A percentile compares a stretch with the other conserved stretches of the same genome.
Conservation (phyloP, 768 basidiomycete species). For the Lentinula guzmanii region DNA sequence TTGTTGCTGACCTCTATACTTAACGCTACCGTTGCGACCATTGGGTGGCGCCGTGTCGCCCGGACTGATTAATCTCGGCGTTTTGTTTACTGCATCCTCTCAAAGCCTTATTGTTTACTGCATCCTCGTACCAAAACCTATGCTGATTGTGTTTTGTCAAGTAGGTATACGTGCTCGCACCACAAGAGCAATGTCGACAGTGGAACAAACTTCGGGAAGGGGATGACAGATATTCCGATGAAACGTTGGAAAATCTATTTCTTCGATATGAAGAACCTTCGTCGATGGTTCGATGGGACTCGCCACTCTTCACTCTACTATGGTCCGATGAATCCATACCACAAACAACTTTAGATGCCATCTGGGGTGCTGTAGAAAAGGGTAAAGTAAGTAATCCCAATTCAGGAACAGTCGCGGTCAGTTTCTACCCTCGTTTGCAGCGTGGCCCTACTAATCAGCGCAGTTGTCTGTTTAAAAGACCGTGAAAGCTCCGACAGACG, state of each 20-base stretch:
- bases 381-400: constrained; percentile 85
- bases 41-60: background rate
- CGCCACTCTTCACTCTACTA: constrained; percentile 82
- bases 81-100: background rate
- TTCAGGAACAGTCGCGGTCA: constrained; percentile 68
- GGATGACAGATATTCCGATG: constrained; percentile 48
- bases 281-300: constrained; percentile 98
- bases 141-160: constrained; percentile 9
- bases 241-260: constrained; percentile 88
- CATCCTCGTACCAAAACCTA: background rate
- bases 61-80: background rate
- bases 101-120: too few species aligned
- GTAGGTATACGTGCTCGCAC: constrained; percentile 73
- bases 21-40: background rate
- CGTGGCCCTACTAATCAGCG: background rate
- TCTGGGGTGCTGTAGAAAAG: constrained; percentile 78
- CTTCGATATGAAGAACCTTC: constrained; percentile 93
- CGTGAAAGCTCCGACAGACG: constrained; percentile 80
- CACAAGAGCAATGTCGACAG: constrained; percentile 66
- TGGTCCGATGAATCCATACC: constrained; percentile 69
- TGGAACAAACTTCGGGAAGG: constrained; percentile 62
- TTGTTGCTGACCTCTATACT: background rate
- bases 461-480: constrained; percentile 27
- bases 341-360: constrained; percentile 35
- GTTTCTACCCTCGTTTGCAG: constrained; percentile 18